Conservation (phyloP, 306 rosid genomes). For the Arachis stenosperma region DNA sequence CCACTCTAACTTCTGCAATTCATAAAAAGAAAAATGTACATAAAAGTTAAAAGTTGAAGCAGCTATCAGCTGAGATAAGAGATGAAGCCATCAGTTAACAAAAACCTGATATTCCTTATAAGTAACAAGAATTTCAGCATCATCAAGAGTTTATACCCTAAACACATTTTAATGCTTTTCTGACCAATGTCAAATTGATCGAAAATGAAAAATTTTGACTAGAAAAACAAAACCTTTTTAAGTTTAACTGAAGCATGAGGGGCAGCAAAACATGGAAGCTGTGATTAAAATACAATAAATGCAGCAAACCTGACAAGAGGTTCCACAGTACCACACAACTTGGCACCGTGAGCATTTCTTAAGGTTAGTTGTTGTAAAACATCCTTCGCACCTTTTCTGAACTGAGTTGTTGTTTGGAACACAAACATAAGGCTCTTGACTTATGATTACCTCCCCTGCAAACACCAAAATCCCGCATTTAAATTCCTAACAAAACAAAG, state of each 20-base stretch:
- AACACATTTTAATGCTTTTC: neutral
- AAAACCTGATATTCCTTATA: neutral
- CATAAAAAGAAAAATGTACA: slow-evolving; percentile 12
- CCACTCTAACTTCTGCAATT: slow-evolving; percentile 78
- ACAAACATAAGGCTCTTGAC: slow-evolving; percentile 72
- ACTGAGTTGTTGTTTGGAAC: slow-evolving; percentile 64
- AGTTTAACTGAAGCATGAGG: neutral
- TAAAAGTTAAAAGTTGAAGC: slow-evolving; percentile 1
- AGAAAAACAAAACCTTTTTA: too few species aligned
- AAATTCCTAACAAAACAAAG: neutral
- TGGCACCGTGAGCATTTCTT: slow-evolving; percentile 75
- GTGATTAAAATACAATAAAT: neutral
- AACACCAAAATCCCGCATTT: slow-evolving; percentile 7
- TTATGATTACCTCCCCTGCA: slow-evolving; percentile 77
- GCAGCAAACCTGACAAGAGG: slow-evolving; percentile 62
- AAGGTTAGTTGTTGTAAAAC: slow-evolving; percentile 57
- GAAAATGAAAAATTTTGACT: neutral
- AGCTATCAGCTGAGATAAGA: neutral
- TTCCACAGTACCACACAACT: slow-evolving; percentile 65
- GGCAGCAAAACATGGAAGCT: neutral
- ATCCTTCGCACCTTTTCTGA: slow-evolving; percentile 67
- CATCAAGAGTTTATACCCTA: neutral
- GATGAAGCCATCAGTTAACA: slow-evolving; percentile 1
- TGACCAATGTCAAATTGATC: too few species aligned
- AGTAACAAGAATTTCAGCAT: neutral